A percentile compares a stretch with the other conserved stretches of the same genome.
Conservation (phyloP, 306 rosid genomes). For the Fragaria nilgerrensis region DNA sequence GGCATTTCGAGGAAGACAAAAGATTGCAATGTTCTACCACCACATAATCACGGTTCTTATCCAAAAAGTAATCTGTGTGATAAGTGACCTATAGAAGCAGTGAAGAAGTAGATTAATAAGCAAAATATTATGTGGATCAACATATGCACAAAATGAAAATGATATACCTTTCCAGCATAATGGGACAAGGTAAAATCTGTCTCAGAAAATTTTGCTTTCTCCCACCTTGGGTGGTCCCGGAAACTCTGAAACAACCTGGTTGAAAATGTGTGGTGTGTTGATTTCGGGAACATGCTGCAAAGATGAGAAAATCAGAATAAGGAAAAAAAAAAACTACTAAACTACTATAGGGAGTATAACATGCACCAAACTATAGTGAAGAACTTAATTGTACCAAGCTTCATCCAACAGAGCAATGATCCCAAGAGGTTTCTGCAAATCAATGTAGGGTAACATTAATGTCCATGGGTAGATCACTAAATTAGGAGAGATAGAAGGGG, state of each 20-base stretch:
- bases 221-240: constrained; percentile 73
- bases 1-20: constrained; percentile 77
- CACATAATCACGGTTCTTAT: constrained; percentile 96
- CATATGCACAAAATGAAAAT: constrained; percentile 18
- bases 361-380: constrained; percentile 48
- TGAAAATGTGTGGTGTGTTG: constrained; percentile 88
- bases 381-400: constrained; percentile 83
- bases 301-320: constrained; percentile 44
- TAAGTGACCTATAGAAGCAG: constrained; percentile 72
- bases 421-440: constrained; percentile 95
- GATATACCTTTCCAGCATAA: constrained; percentile 96
- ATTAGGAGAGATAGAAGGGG: neutral
- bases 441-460: constrained; percentile 30
- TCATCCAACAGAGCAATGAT: constrained; percentile 88
- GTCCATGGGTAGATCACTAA: constrained; percentile 4
- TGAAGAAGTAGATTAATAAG: constrained; percentile 6
- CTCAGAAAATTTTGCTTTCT: constrained; percentile 80
- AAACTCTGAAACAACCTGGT: constrained; percentile 87
- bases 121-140: constrained; percentile 12
- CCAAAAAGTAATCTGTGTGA: constrained; percentile 84
- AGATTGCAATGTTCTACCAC: constrained; percentile 91
- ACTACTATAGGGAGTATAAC: constrained; percentile 21
- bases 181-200: constrained; percentile 89
- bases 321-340: constrained; percentile 28
- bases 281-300: constrained; percentile 97